phyloP scores from a whole-genome alignment of 129 eudicot genomes.

The Tanacetum coccineum region DNA sequence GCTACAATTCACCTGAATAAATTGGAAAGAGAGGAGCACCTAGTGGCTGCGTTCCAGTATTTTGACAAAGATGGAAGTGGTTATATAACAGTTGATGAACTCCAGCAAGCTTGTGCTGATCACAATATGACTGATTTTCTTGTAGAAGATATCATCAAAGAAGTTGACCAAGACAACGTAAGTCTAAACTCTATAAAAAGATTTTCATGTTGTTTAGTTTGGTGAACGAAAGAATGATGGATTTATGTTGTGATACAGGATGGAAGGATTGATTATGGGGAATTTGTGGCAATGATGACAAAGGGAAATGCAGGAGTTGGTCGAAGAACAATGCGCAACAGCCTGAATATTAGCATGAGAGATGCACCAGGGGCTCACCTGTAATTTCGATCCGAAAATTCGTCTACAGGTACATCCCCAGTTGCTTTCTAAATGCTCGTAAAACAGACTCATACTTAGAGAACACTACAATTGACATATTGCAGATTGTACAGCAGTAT shows the following conservation, averaged over 20 bases:
- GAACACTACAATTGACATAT: neutral
- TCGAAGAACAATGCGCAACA: conserved; percentile 93
- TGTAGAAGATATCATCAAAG: conserved; percentile 88
- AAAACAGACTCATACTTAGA: neutral
- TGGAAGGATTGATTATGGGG: conserved; percentile 85
- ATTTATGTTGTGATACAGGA: conserved; percentile 31
- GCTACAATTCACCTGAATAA: conserved; percentile 90
- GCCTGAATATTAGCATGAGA: conserved; percentile 87
- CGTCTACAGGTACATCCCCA: conserved; percentile 11
- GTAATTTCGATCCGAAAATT: conserved; percentile 21
- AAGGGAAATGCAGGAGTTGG: conserved; percentile 93
- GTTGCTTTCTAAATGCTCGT: conserved; percentile 1
- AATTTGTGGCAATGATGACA: conserved; percentile 98
- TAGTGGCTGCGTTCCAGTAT: conserved; percentile 77
- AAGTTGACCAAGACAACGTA: conserved; percentile 96
- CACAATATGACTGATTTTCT: conserved; percentile 68
- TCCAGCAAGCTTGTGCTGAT: conserved; percentile 88
- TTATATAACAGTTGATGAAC: conserved; percentile 89
- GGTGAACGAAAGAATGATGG: neutral
- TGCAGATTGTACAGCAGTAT: conserved; percentile 50
- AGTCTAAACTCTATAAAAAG: conserved; percentile 3
- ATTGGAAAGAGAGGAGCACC: conserved; percentile 88
- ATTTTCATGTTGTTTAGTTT: neutral
- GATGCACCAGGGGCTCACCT: conserved; percentile 57
- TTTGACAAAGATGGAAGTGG: conserved; percentile 98